These are phyloP conservation scores for Trichophyton rubrum DNA, from an alignment of 2,329 filamentous ascomycete genomes.

Conservation along the genomic window DNA sequence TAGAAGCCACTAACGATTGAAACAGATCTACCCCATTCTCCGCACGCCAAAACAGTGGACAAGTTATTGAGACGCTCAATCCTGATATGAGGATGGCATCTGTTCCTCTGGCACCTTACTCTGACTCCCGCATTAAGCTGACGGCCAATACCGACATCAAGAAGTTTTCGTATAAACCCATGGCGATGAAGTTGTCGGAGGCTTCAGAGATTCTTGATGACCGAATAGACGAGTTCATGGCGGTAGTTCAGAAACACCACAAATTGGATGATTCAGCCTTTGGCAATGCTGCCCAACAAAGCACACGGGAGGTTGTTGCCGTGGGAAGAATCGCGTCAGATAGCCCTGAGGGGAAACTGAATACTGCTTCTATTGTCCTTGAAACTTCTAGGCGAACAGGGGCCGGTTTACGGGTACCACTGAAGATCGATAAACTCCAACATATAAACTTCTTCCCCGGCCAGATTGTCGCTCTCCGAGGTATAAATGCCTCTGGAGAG, in stretches of 20 bases:
- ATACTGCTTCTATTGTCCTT: slow-evolving; percentile 69
- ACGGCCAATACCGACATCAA: slow-evolving; percentile 78
- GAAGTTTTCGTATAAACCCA: slow-evolving; percentile 80
- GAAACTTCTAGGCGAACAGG: slow-evolving; percentile 79
- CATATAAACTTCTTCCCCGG: slow-evolving; percentile 83
- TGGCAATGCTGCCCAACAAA: slow-evolving; percentile 73
- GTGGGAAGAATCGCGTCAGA: slow-evolving; percentile 89
- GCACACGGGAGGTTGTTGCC: slow-evolving; percentile 74
- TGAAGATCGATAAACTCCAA: slow-evolving; percentile 59
- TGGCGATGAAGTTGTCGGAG: slow-evolving; percentile 90
- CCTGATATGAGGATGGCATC: slow-evolving; percentile 55
- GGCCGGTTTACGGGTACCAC: slow-evolving; percentile 64
- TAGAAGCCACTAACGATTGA: slow-evolving; percentile 12
- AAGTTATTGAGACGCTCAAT: slow-evolving; percentile 74
- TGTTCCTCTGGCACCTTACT: slow-evolving; percentile 56
- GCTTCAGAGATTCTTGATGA: slow-evolving; percentile 90
- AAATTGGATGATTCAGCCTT: slow-evolving; percentile 67
- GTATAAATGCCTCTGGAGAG: slow-evolving; percentile 74
- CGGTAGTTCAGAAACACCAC: slow-evolving; percentile 61
- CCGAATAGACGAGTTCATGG: slow-evolving; percentile 77
- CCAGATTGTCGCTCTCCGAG: slow-evolving; percentile 77
- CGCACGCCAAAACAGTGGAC: slow-evolving; percentile 65
- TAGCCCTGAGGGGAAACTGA: slow-evolving; percentile 71
- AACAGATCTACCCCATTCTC: slow-evolving; percentile 50
- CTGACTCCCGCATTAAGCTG: slow-evolving; percentile 68